Percentiles rank a stretch among this genome's conserved stretches.
Evolutionary conservation across 306 rosid genomes (phyloP).

Genomic region (Quercus dentata): DNA sequence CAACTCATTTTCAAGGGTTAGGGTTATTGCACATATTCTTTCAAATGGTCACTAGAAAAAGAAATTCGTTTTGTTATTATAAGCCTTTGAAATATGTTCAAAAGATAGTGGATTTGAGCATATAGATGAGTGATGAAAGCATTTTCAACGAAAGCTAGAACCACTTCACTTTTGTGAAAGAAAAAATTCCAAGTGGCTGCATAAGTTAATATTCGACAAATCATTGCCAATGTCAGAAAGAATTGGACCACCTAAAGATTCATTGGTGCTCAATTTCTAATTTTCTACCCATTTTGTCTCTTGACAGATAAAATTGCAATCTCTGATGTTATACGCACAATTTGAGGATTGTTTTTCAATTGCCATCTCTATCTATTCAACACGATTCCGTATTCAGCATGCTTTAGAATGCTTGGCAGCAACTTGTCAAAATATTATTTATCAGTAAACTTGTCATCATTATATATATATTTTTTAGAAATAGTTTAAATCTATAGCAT

Average conservation of each 20-base stretch:
- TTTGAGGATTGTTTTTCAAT: background rate
- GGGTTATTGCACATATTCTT: constrained; percentile 15
- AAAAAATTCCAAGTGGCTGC: background rate
- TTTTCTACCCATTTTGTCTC: background rate
- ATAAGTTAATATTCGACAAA: background rate
- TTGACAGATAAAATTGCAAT: background rate
- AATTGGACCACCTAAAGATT: constrained; percentile 15
- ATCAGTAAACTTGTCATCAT: too few relatives aligned
- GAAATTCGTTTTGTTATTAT: background rate
- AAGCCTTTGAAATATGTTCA: constrained; percentile 5
- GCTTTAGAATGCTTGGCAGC: too few relatives aligned
- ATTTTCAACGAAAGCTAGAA: constrained; percentile 8
- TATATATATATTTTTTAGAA: too few relatives aligned
- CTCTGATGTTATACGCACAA: background rate
- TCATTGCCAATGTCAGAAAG: background rate
- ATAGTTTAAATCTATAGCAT: too few relatives aligned
- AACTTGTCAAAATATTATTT: too few relatives aligned
- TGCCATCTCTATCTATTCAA: too few relatives aligned
- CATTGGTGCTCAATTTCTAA: background rate
- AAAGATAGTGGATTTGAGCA: constrained; percentile 25
- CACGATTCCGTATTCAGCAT: too few relatives aligned
- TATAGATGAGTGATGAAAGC: constrained; percentile 13
- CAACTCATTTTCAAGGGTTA: constrained; percentile 12
- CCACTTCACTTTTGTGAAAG: background rate
- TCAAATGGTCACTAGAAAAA: background rate